phyloP scores from a whole-genome alignment of 805 yeast species.

The Saccharomyces paradoxus region DNA sequence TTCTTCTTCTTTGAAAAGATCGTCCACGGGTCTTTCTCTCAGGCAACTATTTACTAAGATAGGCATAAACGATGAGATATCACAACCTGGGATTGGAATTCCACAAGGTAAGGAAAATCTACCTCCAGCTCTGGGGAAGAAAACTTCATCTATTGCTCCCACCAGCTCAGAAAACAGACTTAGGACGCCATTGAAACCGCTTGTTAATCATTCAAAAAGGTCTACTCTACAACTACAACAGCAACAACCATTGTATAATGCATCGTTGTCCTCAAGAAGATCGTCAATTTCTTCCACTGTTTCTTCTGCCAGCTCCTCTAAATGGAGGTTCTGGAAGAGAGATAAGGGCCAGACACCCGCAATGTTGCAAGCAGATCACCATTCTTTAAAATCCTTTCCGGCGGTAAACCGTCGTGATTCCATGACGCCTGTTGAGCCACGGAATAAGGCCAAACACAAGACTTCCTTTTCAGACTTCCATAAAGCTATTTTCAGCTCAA shows the following conservation, averaged over 20 bases:
- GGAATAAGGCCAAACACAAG: conserved; percentile 9
- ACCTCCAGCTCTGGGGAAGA: background rate
- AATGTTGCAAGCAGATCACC: background rate
- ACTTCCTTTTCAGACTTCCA: conserved; percentile 21
- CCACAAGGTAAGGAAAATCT: background rate
- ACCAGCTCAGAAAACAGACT: background rate
- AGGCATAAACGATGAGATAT: conserved; percentile 14
- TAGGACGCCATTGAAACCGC: background rate
- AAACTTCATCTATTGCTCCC: background rate
- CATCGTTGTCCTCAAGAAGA: conserved; percentile 11
- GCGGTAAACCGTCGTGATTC: background rate
- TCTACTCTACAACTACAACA: background rate
- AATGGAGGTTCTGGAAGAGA: conserved; percentile 33
- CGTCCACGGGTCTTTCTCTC: conserved; percentile 28
- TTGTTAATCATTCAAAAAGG: background rate
- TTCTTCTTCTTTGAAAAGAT: conserved; percentile 15
- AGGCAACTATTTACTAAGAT: conserved; percentile 27
- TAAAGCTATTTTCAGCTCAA: conserved; percentile 10
- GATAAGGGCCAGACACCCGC: conserved; percentile 8
- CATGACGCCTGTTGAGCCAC: conserved; percentile 1
- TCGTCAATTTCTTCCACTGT: conserved; percentile 17
- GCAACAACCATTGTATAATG: background rate
- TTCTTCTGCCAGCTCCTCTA: conserved; percentile 6
- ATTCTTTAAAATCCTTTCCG: background rate
- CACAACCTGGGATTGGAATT: background rate